Conservation (phyloP, 371 early-diverging fungal species). For the Mortierella sp. region DNA sequence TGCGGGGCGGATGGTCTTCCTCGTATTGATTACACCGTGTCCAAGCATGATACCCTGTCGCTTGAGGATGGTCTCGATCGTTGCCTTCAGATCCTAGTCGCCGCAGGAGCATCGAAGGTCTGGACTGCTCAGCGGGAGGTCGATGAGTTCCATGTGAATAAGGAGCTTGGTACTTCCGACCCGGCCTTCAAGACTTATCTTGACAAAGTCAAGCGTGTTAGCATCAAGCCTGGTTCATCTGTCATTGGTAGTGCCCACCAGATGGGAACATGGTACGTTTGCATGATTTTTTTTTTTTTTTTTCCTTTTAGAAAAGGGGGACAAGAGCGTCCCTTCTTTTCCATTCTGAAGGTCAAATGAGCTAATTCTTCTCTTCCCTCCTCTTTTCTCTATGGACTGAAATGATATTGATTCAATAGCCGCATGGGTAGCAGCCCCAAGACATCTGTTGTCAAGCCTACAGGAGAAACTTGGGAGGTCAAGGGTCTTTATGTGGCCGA, state of each 20-base stretch:
- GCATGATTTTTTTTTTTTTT: constrained; percentile 2
- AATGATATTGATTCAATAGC: constrained; percentile 34
- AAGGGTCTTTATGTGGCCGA: constrained; percentile 79
- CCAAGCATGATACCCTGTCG: constrained; percentile 63
- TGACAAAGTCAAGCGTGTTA: constrained; percentile 29
- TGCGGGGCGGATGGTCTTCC: constrained; percentile 54
- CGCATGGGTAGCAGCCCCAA: constrained; percentile 74
- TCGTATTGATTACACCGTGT: constrained; percentile 59
- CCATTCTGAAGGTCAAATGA: constrained; percentile 5
- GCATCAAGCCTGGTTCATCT: constrained; percentile 36
- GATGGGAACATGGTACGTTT: constrained; percentile 70
- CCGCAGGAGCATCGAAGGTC: constrained; percentile 76
- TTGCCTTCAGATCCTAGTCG: constrained; percentile 62
- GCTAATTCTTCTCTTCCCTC: neutral
- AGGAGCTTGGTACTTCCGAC: constrained; percentile 44
- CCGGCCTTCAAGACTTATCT: constrained; percentile 45
- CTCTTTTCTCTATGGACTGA: neutral
- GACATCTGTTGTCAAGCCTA: constrained; percentile 71
- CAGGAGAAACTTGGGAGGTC: constrained; percentile 81
- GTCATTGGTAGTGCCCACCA: constrained; percentile 67
- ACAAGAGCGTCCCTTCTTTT: too few species aligned
- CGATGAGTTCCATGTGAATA: constrained; percentile 59
- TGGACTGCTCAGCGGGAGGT: constrained; percentile 64
- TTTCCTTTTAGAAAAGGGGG: neutral
- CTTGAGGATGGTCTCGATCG: constrained; percentile 63